Evolutionary conservation across 2,329 filamentous ascomycete genomes (phyloP).

Genomic region (Metarhizium anisopliae): DNA sequence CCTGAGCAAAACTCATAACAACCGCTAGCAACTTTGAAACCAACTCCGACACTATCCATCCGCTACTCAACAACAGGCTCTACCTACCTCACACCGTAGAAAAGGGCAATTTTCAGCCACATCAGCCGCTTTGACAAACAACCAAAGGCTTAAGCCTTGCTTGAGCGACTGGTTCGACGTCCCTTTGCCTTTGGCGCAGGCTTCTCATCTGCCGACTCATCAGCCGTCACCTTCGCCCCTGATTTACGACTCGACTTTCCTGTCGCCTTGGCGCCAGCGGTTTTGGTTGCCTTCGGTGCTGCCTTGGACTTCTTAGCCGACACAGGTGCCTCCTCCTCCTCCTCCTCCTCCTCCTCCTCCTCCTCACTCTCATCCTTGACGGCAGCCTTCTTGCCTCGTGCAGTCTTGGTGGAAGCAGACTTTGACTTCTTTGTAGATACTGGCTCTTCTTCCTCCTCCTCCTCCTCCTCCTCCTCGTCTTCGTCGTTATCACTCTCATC

Average conservation of each 20-base stretch:
- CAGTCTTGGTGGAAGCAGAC: not conserved
- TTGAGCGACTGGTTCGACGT: conserved; percentile 12
- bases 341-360: not conserved
- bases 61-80: not conserved
- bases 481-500: conserved; percentile 8
- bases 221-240: conserved; percentile 1
- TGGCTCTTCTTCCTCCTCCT: not conserved
- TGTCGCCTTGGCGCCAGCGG: not conserved
- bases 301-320: conserved; percentile 7
- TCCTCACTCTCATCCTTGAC: conserved; percentile 7
- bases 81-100: not conserved
- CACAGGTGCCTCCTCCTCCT: not conserved
- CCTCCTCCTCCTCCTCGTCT: not conserved
- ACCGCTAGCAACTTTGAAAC: not conserved
- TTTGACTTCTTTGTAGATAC: conserved; percentile 7
- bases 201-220: conserved; percentile 7
- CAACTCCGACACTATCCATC: not conserved
- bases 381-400: not conserved
- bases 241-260: conserved; percentile 3
- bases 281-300: conserved; percentile 5
- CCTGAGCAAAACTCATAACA: not conserved
- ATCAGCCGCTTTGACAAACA: not conserved
- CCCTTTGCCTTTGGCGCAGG: conserved; percentile 20
- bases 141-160: conserved; percentile 11
- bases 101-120: not conserved